Evolutionary conservation across 2,329 filamentous ascomycete species (phyloP).

Genomic region (Aureobasidium sp.): DNA sequence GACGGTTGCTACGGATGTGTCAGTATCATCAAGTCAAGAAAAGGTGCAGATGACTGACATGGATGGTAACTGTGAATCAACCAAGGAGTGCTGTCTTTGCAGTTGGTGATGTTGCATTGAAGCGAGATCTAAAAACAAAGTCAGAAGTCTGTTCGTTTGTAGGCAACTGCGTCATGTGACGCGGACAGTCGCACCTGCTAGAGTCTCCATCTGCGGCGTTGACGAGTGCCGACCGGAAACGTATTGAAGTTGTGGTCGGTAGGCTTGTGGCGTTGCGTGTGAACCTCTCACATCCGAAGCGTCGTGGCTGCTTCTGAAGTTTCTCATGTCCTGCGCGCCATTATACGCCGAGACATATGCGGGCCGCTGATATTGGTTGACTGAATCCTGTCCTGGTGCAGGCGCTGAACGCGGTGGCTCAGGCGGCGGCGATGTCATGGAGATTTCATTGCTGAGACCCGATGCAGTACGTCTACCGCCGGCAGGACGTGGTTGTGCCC

Average conservation of each 20-base stretch:
- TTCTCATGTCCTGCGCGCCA: slow-evolving; percentile 9
- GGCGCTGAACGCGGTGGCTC: slow-evolving; percentile 12
- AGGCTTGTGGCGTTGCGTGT: slow-evolving; percentile 10
- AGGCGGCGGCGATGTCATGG: slow-evolving; percentile 12
- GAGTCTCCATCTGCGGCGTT: slow-evolving; percentile 39
- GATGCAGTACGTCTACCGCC: slow-evolving; percentile 29
- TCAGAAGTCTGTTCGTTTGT: slow-evolving; percentile 1
- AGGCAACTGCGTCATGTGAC: not conserved
- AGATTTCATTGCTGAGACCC: slow-evolving; percentile 34
- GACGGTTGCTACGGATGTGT: not conserved
- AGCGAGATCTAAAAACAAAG: slow-evolving; percentile 31
- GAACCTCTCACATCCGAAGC: slow-evolving; percentile 10
- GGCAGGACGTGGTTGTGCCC: slow-evolving; percentile 14
- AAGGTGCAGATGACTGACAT: slow-evolving; percentile 9
- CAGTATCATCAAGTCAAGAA: slow-evolving; percentile 10
- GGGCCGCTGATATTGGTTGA: slow-evolving; percentile 15
- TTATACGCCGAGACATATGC: not conserved
- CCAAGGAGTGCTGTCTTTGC: slow-evolving; percentile 19
- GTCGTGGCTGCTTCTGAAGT: not conserved
- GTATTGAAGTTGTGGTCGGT: slow-evolving; percentile 13
- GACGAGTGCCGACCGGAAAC: slow-evolving; percentile 32
- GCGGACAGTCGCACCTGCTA: slow-evolving; percentile 31
- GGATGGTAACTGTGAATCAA: slow-evolving; percentile 2
- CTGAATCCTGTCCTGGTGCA: not conserved
- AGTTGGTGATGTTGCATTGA: slow-evolving; percentile 39